A percentile compares a stretch with the other conserved stretches of the same genome.
Conservation (phyloP, 805 yeast species). For the Candida awuae region DNA sequence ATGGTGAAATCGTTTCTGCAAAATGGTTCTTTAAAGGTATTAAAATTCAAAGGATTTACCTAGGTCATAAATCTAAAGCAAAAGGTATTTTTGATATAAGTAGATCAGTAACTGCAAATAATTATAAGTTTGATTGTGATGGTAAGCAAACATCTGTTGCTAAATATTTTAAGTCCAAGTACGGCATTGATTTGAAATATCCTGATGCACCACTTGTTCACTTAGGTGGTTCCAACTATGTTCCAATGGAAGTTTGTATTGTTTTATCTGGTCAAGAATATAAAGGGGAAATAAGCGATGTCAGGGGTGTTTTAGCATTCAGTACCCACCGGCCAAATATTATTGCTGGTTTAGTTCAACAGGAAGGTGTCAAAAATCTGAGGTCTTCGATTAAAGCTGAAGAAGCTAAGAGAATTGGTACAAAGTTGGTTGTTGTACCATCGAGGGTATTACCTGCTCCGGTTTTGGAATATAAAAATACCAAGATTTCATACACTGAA, state of each 20-base stretch:
- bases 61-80: slow-evolving; percentile 17
- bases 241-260: slow-evolving; percentile 25
- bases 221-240: slow-evolving; percentile 21
- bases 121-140: slow-evolving; percentile 19
- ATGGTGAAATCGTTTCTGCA: slow-evolving; percentile 7
- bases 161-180: slow-evolving; percentile 19
- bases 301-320: slow-evolving; percentile 24
- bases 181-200: slow-evolving; percentile 19
- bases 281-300: slow-evolving; percentile 24
- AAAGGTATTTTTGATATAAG: slow-evolving; percentile 21
- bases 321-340: slow-evolving; percentile 25
- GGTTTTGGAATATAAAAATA: slow-evolving; percentile 16
- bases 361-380: slow-evolving; percentile 21
- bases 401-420: slow-evolving; percentile 16
- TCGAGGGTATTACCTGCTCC: slow-evolving; percentile 24
- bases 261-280: slow-evolving; percentile 25
- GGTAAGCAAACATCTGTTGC: slow-evolving; percentile 22
- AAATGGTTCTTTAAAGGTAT: slow-evolving; percentile 20
- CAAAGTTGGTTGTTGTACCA: slow-evolving; percentile 21
- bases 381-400: slow-evolving; percentile 7
- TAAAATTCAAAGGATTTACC: slow-evolving; percentile 18
- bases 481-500: slow-evolving; percentile 14
- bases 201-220: slow-evolving; percentile 25
- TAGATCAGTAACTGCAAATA: slow-evolving; percentile 16
- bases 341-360: slow-evolving; percentile 23